Evolutionary conservation across 495 filamentous ascomycete genomes (phyloP), one percentile per base, ranked within the genome.

Genomic region (Saxophila tyrrhenica): DNA sequence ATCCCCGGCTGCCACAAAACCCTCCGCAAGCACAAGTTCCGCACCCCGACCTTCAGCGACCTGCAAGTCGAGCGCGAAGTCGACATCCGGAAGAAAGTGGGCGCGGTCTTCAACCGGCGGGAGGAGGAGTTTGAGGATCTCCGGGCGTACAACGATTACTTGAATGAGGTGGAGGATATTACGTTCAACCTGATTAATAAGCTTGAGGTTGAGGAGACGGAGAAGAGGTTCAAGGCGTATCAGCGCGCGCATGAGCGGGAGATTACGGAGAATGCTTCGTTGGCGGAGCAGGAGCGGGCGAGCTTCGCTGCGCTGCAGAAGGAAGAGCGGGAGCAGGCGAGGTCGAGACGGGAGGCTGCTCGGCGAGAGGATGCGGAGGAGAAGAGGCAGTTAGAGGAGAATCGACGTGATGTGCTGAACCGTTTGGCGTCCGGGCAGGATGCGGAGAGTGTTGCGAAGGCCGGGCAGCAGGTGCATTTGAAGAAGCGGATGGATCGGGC

Each of bases 1-100:
- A 85, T 95, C 53, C 84, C 89, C 0, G 85, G 83, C 17, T 99
- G 92, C 69, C 76, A 78, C 59, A 80, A 82, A 59, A 96, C 91
- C 0, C 73, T 97, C 5, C 87, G 92, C 3, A 89, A 89, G 62
- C 76, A 79, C 50, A 78, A 80, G 15, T 99, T 97, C 72, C 82
- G 88, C 22, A 76, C 75, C 49, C 87, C 91, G 65, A 96, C 88
- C 25, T 97, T 99, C 67, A 84, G 82, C 58, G 90, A 97, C 69
- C 75, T 99, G 22, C 72, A 78, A 21, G 83, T 97, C 2, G 94
- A 99, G 75, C 78, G 91, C 55, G 92, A 99, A 67, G 87, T 96
- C 32, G 92, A 99, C 70, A 85, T 97, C 48, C 78, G 92, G 48
- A 78, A 82, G 49, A 75, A 85, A 46, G 86, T 98, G 1, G 81